Conservation (phyloP, 2,329 filamentous ascomycete species). For the Stachybotrys chlorohalonatus region DNA sequence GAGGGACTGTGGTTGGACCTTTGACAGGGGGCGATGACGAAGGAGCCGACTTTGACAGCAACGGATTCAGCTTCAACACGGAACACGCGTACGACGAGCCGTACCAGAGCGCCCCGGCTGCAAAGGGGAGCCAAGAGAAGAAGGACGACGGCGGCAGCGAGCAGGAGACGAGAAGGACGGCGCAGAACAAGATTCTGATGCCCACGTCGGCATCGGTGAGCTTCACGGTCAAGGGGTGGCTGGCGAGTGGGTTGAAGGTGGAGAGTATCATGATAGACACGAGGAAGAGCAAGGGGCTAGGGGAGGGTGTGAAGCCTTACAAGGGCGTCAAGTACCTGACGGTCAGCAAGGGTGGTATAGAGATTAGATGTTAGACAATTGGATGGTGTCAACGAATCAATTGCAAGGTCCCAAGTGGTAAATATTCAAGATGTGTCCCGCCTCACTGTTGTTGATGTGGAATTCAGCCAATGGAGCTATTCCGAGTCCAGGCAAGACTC, state of each 20-base stretch:
- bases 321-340: constrained; percentile 98
- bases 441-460: too few relatives aligned
- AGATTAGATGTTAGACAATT: constrained; percentile 45
- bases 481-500: neutral
- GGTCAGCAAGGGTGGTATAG: constrained; percentile 54
- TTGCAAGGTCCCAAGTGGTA: neutral
- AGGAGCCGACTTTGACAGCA: constrained; percentile 38
- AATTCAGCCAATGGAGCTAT: neutral
- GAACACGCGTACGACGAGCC: constrained; percentile 47
- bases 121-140: constrained; percentile 22
- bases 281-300: constrained; percentile 77
- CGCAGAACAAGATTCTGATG: constrained; percentile 70
- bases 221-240: constrained; percentile 60
- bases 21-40: constrained; percentile 36
- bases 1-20: constrained; percentile 69
- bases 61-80: constrained; percentile 40
- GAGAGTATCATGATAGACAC: constrained; percentile 60
- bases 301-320: constrained; percentile 85
- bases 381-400: neutral
- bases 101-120: constrained; percentile 39
- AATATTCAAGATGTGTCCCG: too few relatives aligned
- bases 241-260: constrained; percentile 58
- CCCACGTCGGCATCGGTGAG: constrained; percentile 68
- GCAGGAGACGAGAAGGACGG: constrained; percentile 46
- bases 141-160: constrained; percentile 25